These are phyloP conservation scores for Lecanicillium sp. DNA, from an alignment of 2,329 filamentous ascomycete genomes.

Conservation along the genomic window DNA sequence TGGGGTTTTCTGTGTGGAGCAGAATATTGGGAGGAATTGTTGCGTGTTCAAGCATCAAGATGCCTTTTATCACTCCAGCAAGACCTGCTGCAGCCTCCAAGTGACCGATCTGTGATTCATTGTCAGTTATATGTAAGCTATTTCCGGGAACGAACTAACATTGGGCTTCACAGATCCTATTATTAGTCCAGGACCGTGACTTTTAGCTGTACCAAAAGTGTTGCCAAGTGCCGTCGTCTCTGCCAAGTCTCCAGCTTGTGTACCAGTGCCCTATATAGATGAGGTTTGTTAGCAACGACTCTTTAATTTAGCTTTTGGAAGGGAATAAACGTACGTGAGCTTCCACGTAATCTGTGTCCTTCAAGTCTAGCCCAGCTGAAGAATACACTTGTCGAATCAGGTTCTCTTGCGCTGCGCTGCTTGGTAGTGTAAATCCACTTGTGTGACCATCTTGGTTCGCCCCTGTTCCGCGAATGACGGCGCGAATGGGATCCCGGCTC, in stretches of 20 bases:
- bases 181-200: not conserved
- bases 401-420: slow-evolving; percentile 33
- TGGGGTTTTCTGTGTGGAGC: slow-evolving; percentile 18
- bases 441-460: slow-evolving; percentile 48
- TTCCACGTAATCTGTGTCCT: slow-evolving; percentile 26
- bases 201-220: not conserved
- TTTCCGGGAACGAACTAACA: too few relatives aligned
- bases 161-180: not conserved
- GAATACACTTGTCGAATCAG: slow-evolving; percentile 26
- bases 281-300: not conserved
- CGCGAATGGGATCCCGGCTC: slow-evolving; percentile 45
- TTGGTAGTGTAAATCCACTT: slow-evolving; percentile 50
- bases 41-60: not conserved
- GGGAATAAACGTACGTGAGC: slow-evolving; percentile 30
- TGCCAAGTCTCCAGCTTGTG: not conserved
- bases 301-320: not conserved
- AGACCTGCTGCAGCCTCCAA: not conserved
- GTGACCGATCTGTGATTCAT: too few relatives aligned
- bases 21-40: not conserved
- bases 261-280: not conserved
- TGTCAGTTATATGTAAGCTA: too few relatives aligned
- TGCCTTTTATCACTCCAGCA: not conserved
- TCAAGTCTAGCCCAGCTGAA: slow-evolving; percentile 15
- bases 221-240: not conserved
- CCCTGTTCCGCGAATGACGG: slow-evolving; percentile 40